Evolutionary conservation across 352 stramenopile species (phyloP), one percentile per base, ranked within the genome.

Genomic region (Phytophthora pistaciae): DNA sequence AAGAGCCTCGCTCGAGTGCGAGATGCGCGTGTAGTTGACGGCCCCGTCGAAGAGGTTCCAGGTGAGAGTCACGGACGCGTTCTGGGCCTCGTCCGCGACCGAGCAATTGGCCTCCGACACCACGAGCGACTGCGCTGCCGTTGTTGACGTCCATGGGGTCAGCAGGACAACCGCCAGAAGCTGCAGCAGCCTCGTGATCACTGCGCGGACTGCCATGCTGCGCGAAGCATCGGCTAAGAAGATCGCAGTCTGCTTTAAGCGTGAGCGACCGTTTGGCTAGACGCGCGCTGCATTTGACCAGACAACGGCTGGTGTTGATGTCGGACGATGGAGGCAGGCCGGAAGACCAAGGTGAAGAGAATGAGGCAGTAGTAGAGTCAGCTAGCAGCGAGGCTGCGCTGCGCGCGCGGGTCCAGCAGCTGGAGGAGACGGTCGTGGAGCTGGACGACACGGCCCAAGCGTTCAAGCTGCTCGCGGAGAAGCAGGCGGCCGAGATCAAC

Each of bases 401-500:
- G 33, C 60, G 58, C 38, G 44, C 42, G n/a, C 66, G 57, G 16
- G 38, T 79, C 21, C 38, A 40, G 13, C 61, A 72, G 42, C 36
- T 76, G 52, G 53, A 70, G 53, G 18, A 70, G 36, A 66, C 31
- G 1, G 23, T 73, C 10, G 62, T 48, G 20, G 62, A 79, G n/a
- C 38, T 79, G 9, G 70, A 85, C 11, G 78, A 79, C 31, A 62
- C 70, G 2, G 48, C 64, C 10, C 67, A 74, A 57, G 50, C 66
- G 13, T 72, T 80, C 66, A 93, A 93, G 70, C 68, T 91, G 11
- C 68, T 83, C 0, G 62, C 77, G 16, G 85, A 93, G 61, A 84
- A 88, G 62, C 85, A 91, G 55, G 71, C 60, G 5, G 85, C 85
- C 0, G 83, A 90, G 66, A 70, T 93, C 49, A 91, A 93, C 56